Conservation (phyloP, 1,139 yeast genomes). For the Taphrina populina region DNA sequence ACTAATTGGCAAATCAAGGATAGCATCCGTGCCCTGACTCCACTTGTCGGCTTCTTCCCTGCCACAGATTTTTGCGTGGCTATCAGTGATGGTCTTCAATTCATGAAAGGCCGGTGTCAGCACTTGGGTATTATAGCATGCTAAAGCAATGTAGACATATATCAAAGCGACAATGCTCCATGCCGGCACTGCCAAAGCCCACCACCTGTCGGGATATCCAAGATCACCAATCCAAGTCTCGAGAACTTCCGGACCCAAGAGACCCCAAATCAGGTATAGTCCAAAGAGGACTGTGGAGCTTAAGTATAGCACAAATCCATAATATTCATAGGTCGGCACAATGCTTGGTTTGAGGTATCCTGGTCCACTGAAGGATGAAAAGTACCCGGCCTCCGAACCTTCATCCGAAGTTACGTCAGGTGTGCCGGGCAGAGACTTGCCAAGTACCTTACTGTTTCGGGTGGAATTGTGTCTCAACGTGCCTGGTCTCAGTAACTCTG, state of each 20-base stretch:
- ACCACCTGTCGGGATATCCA: conserved; percentile 82
- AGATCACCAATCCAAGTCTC: conserved; percentile 58
- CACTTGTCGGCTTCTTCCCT: conserved; percentile 49
- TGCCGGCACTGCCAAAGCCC: conserved; percentile 77
- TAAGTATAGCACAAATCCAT: conserved; percentile 36
- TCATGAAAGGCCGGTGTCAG: conserved; percentile 62
- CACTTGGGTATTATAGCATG: conserved; percentile 70
- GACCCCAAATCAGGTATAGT: conserved; percentile 67
- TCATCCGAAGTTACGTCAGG: conserved; percentile 21
- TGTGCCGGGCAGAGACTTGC: conserved; percentile 21
- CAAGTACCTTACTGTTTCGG: background rate
- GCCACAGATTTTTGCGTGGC: conserved; percentile 50
- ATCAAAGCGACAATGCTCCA: conserved; percentile 68
- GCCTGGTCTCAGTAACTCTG: conserved; percentile 22
- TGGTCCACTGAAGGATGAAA: conserved; percentile 18
- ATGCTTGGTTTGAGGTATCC: conserved; percentile 24
- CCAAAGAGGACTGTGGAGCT: conserved; percentile 34
- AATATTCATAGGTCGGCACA: conserved; percentile 37
- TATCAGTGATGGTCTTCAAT: conserved; percentile 66
- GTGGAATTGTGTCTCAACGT: conserved; percentile 1
- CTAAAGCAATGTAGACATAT: conserved; percentile 67
- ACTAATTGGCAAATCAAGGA: conserved; percentile 74
- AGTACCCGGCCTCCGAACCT: conserved; percentile 21
- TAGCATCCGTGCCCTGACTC: conserved; percentile 65
- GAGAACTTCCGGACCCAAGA: conserved; percentile 55